Conservation (phyloP, 2,329 filamentous ascomycete genomes). For the Geosmithia flava region DNA sequence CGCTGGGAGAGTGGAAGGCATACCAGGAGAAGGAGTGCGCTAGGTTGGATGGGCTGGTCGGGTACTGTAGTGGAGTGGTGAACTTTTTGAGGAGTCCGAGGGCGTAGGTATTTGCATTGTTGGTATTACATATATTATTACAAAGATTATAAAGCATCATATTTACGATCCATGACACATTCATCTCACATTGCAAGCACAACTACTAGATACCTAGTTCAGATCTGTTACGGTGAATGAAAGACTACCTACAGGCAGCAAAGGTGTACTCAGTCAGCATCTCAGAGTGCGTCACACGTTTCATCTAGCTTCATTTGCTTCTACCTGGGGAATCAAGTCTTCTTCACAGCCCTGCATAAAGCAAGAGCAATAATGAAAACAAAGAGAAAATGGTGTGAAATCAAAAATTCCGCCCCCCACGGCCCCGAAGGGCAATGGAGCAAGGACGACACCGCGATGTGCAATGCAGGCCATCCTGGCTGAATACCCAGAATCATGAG, state of each 20-base stretch:
- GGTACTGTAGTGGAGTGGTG: constrained; percentile 79
- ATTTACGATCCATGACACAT: no score
- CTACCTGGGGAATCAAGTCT: constrained; percentile 12
- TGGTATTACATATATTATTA: not conserved
- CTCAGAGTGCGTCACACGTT: no score
- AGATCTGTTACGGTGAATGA: no score
- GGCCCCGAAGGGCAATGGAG: constrained; percentile 33
- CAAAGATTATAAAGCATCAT: no score
- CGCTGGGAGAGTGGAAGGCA: constrained; percentile 56
- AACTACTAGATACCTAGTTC: no score
- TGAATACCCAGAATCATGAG: constrained; percentile 29
- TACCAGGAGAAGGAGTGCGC: constrained; percentile 61
- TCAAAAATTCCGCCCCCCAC: constrained; percentile 38
- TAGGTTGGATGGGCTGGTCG: constrained; percentile 64
- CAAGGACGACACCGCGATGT: constrained; percentile 34
- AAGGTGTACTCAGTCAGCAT: no score
- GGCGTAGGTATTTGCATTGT: constrained; percentile 20
- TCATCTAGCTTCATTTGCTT: no score
- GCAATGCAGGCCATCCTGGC: constrained; percentile 37
- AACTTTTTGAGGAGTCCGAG: constrained; percentile 60
- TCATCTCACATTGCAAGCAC: no score
- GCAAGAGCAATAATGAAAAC: constrained; percentile 30
- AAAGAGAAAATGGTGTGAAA: constrained; percentile 10
- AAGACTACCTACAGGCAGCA: no score
- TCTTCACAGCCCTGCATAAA: constrained; percentile 28